Evolutionary conservation across 495 filamentous ascomycete species (phyloP).

Genomic region (Physcia stellaris): DNA sequence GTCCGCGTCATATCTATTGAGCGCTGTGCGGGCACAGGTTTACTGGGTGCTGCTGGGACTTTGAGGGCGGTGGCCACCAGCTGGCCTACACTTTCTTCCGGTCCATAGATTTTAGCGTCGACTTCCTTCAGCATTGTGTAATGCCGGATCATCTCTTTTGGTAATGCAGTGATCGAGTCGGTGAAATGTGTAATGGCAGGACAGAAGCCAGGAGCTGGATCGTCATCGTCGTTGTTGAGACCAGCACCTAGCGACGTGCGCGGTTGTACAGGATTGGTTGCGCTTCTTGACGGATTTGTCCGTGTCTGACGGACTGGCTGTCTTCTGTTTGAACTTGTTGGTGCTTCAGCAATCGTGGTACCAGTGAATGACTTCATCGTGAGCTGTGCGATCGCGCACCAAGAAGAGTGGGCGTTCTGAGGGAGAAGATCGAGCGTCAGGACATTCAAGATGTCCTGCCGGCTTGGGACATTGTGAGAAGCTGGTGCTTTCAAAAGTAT

Average conservation of each 20-base stretch:
- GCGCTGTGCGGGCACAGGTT: slow-evolving; percentile 16
- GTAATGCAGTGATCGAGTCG: slow-evolving; percentile 81
- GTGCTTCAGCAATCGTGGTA: slow-evolving; percentile 8
- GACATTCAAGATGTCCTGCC: too few relatives aligned
- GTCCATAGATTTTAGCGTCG: slow-evolving; percentile 67
- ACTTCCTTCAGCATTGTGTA: slow-evolving; percentile 93
- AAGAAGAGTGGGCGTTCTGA: too few relatives aligned
- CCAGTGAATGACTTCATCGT: slow-evolving; percentile 13
- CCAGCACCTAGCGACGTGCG: slow-evolving; percentile 21
- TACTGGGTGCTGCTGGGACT: slow-evolving; percentile 33
- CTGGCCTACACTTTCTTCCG: slow-evolving; percentile 48
- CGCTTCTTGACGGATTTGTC: slow-evolving; percentile 45
- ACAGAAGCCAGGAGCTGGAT: slow-evolving; percentile 50
- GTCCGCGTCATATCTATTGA: slow-evolving; percentile 5
- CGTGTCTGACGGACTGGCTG: slow-evolving; percentile 47
- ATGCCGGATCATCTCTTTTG: slow-evolving; percentile 86
- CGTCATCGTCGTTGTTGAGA: slow-evolving; percentile 12
- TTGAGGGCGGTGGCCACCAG: slow-evolving; percentile 54
- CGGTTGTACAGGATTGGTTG: slow-evolving; percentile 35
- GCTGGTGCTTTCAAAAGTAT: too few relatives aligned
- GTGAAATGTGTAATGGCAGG: slow-evolving; percentile 91
- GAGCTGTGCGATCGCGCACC: not conserved
- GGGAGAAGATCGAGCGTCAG: too few relatives aligned
- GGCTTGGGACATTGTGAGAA: too few relatives aligned
- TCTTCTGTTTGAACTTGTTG: slow-evolving; percentile 25